Conservation (phyloP, 768 basidiomycete genomes). For the Serendipita sp. region DNA sequence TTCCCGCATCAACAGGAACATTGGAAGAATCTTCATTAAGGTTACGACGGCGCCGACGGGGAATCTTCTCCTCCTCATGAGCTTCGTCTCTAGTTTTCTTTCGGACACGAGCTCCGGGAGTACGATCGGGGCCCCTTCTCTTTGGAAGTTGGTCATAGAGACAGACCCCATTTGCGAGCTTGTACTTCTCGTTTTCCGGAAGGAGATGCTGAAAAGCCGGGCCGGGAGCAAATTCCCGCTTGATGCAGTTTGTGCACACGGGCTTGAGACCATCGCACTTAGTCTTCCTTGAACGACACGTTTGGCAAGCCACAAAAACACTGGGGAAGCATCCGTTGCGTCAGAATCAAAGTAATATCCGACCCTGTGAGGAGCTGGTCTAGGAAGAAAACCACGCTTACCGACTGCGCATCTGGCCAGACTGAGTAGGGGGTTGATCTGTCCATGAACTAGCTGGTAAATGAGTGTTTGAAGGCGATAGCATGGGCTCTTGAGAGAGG, state of each 20-base stretch:
- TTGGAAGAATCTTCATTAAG: background rate
- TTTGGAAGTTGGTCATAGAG: constrained; percentile 53
- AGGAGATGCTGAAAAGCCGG: constrained; percentile 5
- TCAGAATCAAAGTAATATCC: background rate
- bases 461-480: background rate
- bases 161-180: constrained; percentile 8
- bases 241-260: constrained; percentile 50
- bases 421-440: constrained; percentile 64
- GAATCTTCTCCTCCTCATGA: constrained; percentile 13
- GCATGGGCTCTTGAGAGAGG: too few species aligned
- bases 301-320: background rate
- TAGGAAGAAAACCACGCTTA: constrained; percentile 53
- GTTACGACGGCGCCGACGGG: background rate
- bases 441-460: constrained; percentile 15
- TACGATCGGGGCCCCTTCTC: constrained; percentile 64
- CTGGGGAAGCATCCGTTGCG: constrained; percentile 28
- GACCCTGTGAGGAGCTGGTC: background rate
- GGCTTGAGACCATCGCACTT: constrained; percentile 73
- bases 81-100: constrained; percentile 17
- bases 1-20: background rate
- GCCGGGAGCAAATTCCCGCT: constrained; percentile 26
- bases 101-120: constrained; percentile 46
- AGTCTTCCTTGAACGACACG: constrained; percentile 59
- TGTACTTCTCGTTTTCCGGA: constrained; percentile 28
- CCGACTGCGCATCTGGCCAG: constrained; percentile 57